Percentiles rank a stretch among this genome's conserved stretches.
Evolutionary conservation across 352 stramenopile species (phyloP).

Genomic region (Globisporangium spiculum): DNA sequence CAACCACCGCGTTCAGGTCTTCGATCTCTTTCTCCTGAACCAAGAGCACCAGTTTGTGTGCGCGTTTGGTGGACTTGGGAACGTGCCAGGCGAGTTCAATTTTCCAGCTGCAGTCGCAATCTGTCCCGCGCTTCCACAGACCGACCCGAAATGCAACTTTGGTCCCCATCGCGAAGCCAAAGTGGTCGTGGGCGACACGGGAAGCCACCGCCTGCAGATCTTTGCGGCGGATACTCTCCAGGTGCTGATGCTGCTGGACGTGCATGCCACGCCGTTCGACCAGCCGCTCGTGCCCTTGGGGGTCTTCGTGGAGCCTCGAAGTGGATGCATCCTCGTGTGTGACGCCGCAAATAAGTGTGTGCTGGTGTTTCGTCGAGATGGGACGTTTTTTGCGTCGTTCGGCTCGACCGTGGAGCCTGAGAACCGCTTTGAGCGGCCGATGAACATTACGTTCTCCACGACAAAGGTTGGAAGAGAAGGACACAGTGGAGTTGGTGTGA

Average conservation of each 20-base stretch:
- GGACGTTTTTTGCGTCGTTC: constrained; percentile 43
- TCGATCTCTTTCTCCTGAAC: constrained; percentile 29
- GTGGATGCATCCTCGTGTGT: constrained; percentile 43
- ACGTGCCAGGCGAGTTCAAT: constrained; percentile 35
- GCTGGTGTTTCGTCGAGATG: constrained; percentile 42
- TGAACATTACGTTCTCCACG: constrained; percentile 19
- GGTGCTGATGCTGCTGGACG: constrained; percentile 32
- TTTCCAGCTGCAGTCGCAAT: constrained; percentile 48
- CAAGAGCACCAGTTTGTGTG: constrained; percentile 18
- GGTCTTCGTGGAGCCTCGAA: constrained; percentile 43
- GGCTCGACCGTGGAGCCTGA: constrained; percentile 42
- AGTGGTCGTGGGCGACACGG: constrained; percentile 45
- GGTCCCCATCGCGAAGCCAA: constrained; percentile 45
- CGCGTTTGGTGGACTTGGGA: constrained; percentile 34
- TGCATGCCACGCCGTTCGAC: constrained; percentile 42
- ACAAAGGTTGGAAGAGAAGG: not conserved
- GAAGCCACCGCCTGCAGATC: constrained; percentile 57
- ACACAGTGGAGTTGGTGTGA: not conserved
- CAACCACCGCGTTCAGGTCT: constrained; percentile 69
- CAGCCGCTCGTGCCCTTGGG: constrained; percentile 34
- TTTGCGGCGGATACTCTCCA: constrained; percentile 21
- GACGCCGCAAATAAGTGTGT: constrained; percentile 46
- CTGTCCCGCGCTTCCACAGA: constrained; percentile 29
- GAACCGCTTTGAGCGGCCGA: constrained; percentile 42
- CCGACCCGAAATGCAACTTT: constrained; percentile 43